These are phyloP conservation scores for Pelargonium fulgidum DNA, from an alignment of 441 rosid genomes.

Conservation along the genomic window DNA sequence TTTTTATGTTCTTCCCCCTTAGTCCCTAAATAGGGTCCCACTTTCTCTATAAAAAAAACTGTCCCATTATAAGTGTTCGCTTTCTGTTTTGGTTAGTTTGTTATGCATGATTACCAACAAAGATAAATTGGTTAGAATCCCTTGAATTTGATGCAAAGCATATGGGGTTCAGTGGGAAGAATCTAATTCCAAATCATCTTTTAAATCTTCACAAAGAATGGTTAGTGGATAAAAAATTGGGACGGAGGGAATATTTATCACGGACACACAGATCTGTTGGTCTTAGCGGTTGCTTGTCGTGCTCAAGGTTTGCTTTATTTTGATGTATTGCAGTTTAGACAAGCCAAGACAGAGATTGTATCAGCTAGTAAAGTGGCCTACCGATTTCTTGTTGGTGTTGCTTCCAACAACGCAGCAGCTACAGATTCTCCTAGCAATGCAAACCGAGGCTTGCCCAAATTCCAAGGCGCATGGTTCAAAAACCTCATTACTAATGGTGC, in stretches of 20 bases:
- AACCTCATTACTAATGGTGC: conserved; percentile 57
- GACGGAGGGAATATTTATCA: background rate
- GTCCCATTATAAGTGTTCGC: no score
- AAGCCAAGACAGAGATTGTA: conserved; percentile 90
- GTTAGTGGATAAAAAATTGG: background rate
- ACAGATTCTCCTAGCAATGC: conserved; percentile 50
- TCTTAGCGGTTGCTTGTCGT: background rate
- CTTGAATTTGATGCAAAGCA: no score
- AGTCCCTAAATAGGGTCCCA: no score
- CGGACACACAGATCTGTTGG: background rate
- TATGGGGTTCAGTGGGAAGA: no score
- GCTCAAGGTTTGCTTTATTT: background rate
- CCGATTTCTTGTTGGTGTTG: conserved; percentile 61
- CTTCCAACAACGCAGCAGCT: conserved; percentile 45
- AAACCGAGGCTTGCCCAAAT: conserved; percentile 49
- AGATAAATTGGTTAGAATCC: no score
- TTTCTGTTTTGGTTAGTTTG: no score
- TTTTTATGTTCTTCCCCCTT: no score
- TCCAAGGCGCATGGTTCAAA: conserved; percentile 79
- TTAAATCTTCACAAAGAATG: background rate
- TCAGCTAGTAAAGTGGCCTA: conserved; percentile 97
- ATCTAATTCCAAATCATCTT: no score
- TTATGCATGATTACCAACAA: no score
- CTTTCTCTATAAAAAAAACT: no score
- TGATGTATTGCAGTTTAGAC: conserved; percentile 61